phyloP scores from a whole-genome alignment of 192 early-diverging fungal species.

The Entomortierella parvispora region DNA sequence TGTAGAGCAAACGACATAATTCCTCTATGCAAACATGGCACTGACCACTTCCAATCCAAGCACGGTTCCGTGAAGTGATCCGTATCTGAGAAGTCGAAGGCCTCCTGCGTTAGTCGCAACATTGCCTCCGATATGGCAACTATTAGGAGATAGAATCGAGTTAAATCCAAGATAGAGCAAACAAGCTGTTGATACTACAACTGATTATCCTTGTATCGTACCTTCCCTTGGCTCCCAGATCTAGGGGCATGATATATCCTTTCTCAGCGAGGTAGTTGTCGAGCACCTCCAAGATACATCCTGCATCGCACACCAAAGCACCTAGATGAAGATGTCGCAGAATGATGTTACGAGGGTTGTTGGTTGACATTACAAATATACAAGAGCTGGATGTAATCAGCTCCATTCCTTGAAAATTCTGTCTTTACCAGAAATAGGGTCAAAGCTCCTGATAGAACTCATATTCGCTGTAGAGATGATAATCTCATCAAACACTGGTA shows the following conservation, averaged over 20 bases:
- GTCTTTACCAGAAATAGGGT: constrained; percentile 71
- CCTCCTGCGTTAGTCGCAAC: constrained; percentile 99
- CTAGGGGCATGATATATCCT: constrained; percentile 94
- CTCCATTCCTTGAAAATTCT: no score
- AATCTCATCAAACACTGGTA: constrained; percentile 97
- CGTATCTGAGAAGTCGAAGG: constrained; percentile 94
- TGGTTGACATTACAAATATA: no score
- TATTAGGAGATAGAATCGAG: constrained; percentile 38
- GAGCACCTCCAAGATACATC: constrained; percentile 91
- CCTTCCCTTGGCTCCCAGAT: constrained; percentile 87
- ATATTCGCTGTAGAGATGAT: constrained; percentile 85
- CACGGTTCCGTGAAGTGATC: constrained; percentile 95
- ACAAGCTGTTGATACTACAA: neutral
- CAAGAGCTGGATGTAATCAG: no score
- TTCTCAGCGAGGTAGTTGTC: constrained; percentile 87
- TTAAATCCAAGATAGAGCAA: no score
- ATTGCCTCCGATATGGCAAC: constrained; percentile 98
- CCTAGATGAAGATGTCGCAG: constrained; percentile 56
- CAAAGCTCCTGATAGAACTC: constrained; percentile 81
- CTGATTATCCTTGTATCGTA: constrained; percentile 13
- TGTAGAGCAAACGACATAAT: neutral
- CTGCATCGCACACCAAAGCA: constrained; percentile 89
- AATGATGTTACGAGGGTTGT: no score
- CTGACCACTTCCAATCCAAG: constrained; percentile 92
- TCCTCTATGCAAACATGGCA: neutral